Conservation (phyloP, 176 grass and related monocot species). For the Areca catechu region DNA sequence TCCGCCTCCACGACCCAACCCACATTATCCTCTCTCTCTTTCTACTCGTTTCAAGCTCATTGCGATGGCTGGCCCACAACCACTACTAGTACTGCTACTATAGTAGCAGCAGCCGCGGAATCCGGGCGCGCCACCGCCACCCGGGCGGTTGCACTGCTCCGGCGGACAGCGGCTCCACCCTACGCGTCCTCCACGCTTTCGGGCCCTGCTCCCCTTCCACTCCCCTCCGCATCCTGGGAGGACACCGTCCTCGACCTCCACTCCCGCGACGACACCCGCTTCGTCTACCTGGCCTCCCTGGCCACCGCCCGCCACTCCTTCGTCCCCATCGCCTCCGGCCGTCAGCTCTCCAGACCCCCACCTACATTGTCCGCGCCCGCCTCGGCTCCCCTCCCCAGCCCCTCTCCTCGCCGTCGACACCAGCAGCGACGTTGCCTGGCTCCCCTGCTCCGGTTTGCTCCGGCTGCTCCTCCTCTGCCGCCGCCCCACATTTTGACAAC, state of each 20-base stretch:
- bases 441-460: constrained; percentile 65
- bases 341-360: constrained; percentile 56
- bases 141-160: no score
- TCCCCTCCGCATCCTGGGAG: constrained; percentile 7
- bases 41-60: no score
- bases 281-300: constrained; percentile 52
- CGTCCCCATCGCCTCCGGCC: constrained; percentile 74
- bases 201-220: not conserved
- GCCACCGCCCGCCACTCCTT: constrained; percentile 50
- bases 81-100: no score
- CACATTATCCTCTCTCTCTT: no score
- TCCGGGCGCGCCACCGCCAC: no score
- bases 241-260: constrained; percentile 58
- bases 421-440: constrained; percentile 83
- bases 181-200: constrained; percentile 10
- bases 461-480: constrained; percentile 35
- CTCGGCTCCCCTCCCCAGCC: constrained; percentile 65
- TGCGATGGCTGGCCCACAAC: no score
- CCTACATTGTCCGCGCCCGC: constrained; percentile 66
- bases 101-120: no score
- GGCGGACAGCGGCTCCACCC: no score
- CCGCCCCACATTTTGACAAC: constrained; percentile 38
- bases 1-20: no score
- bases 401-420: constrained; percentile 77
- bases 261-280: constrained; percentile 21